Base-by-base conservation (phyloP, 225 moss, liverwort and hornwort genomes). In the Physcomitrellopsis africana region DNA sequence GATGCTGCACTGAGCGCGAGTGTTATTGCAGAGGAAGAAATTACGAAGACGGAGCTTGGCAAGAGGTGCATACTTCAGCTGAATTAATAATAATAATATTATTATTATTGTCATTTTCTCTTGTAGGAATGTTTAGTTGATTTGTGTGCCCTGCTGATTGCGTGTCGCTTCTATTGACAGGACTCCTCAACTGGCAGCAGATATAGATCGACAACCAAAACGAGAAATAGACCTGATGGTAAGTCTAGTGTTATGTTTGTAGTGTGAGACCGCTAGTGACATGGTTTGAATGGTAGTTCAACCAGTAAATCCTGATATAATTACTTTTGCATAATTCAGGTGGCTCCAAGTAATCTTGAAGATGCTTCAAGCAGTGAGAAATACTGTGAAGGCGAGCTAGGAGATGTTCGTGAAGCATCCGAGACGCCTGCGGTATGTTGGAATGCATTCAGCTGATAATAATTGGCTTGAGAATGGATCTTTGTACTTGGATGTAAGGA, bases 171-270 rank as follows among this genome's bases (percentile, higher is more conserved):
- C 29, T 42, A 42, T n/a, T 60, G 76, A 15, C 90, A 96, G 93
- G 81, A 82, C 85, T 69, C 51, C 77, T 22, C 69, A 84, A 68
- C 63, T 67, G 61, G 64, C 61, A 45, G 76, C 70, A 41, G 74
- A 83, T 32, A 70, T 18, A 43, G 88, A 83, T 53, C 71, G 69
- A 26, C 73, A 81, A 19, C 5, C 69, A n/a, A 91, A 81, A 69
- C 77, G 82, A n/a, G 87, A 84, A 43, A 91, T 95, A 58, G 88
- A 95, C 54, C 76, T 95, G 63, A 93, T 91, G 95, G 95, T 95
- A 80, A 3, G 86, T 65, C 23, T 49, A 1, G 27, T 9, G 42
- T 15, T 1, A 13, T 10, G 16, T 7, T 24, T 8, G 17, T 42
- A 37, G 6, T 15, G 42, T 8, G 23, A 60, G 7, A 1, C 18